These are phyloP conservation scores for Trichodelitschia bisporula DNA, from an alignment of 495 filamentous ascomycete species.

Conservation along the genomic window DNA sequence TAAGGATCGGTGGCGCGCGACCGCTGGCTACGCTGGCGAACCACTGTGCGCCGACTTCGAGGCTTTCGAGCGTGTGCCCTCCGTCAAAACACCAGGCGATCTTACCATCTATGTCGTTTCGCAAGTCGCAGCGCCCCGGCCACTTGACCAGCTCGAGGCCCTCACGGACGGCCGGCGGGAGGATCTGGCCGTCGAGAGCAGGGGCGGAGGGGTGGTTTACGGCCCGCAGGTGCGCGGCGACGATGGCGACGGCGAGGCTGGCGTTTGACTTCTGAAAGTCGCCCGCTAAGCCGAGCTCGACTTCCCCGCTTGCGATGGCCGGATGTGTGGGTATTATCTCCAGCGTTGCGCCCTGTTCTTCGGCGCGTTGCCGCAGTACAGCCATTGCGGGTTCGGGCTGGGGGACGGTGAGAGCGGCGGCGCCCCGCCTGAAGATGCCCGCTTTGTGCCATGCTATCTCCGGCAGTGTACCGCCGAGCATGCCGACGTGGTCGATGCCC, in stretches of 20 bases:
- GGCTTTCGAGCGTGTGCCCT: slow-evolving; percentile 75
- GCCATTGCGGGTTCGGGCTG: slow-evolving; percentile 39
- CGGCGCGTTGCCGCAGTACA: slow-evolving; percentile 47
- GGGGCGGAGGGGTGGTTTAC: slow-evolving; percentile 22
- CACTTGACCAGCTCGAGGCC: slow-evolving; percentile 56
- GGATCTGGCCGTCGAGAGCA: slow-evolving; percentile 12
- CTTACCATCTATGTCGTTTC: slow-evolving; percentile 25
- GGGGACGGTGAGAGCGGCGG: slow-evolving; percentile 40
- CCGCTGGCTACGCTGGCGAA: slow-evolving; percentile 25
- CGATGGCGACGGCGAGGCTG: slow-evolving; percentile 52
- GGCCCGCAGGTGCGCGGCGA: slow-evolving; percentile 28
- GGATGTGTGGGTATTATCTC: slow-evolving; percentile 37
- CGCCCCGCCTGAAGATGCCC: slow-evolving; percentile 61
- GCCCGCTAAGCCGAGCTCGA: slow-evolving; percentile 54
- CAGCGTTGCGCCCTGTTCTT: slow-evolving; percentile 34
- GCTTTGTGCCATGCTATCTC: slow-evolving; percentile 96
- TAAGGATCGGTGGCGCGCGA: slow-evolving; percentile 25
- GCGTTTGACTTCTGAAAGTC: slow-evolving; percentile 77
- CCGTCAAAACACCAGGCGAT: slow-evolving; percentile 78
- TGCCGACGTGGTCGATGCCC: slow-evolving; percentile 66
- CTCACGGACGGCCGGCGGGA: slow-evolving; percentile 40
- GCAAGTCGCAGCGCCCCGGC: slow-evolving; percentile 65
- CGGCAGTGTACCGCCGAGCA: slow-evolving; percentile 64
- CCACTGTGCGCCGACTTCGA: slow-evolving; percentile 58
- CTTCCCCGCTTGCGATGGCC: slow-evolving; percentile 24